These are phyloP conservation scores for Cyanodermella asteris DNA, from an alignment of 2,329 filamentous ascomycete species.

Conservation along the genomic window DNA sequence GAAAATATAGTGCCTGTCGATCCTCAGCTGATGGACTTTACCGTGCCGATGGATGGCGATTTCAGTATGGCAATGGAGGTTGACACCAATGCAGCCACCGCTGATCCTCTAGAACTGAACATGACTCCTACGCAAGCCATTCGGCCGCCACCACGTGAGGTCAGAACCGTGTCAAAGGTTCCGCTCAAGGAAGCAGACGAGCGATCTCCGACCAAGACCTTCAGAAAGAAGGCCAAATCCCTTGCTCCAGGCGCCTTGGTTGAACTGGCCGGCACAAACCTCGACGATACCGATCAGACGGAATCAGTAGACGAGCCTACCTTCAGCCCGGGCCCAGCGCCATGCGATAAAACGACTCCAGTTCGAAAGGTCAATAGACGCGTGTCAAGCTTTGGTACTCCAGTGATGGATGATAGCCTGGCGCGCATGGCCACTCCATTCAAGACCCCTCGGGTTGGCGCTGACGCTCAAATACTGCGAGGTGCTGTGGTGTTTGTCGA, in stretches of 20 bases:
- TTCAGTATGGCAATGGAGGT: too few relatives aligned
- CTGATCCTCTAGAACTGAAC: conserved; percentile 7
- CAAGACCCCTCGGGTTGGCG: conserved; percentile 4
- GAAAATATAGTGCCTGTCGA: conserved; percentile 41
- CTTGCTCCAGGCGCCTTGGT: conserved; percentile 20
- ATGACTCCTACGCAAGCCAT: conserved; percentile 11
- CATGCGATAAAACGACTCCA: too few relatives aligned
- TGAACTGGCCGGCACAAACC: too few relatives aligned
- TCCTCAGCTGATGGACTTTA: conserved; percentile 25
- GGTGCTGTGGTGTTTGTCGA: conserved; percentile 67
- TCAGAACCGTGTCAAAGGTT: conserved; percentile 57
- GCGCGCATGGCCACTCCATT: too few relatives aligned
- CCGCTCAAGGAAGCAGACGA: conserved; percentile 45
- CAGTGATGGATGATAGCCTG: too few relatives aligned
- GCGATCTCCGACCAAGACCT: conserved; percentile 22
- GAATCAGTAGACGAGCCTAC: too few relatives aligned
- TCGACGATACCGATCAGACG: too few relatives aligned
- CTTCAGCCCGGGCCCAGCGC: too few relatives aligned
- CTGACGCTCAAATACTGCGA: conserved; percentile 27
- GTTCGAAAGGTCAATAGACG: too few relatives aligned
- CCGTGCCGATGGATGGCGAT: conserved; percentile 6
- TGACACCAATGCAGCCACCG: too few relatives aligned
- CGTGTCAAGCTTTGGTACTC: too few relatives aligned
- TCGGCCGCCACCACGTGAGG: conserved; percentile 22
- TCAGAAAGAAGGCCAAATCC: conserved; percentile 28